These are phyloP conservation scores for Apocynum venetum DNA, from an alignment of 257 asterid species.

Conservation along the genomic window DNA sequence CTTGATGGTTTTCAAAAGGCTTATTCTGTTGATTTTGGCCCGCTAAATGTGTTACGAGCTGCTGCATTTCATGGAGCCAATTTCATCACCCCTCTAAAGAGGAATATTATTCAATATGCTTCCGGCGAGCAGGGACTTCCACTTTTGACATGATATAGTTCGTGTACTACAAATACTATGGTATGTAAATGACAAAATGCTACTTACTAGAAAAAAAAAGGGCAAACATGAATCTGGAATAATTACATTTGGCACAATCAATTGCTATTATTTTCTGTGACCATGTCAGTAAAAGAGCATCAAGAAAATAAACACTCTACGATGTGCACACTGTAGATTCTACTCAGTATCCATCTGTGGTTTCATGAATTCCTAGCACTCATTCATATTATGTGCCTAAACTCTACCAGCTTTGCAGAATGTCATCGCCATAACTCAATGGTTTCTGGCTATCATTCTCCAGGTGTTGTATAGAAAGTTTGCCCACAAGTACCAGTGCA, in stretches of 20 bases:
- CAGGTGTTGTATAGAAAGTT: not conserved
- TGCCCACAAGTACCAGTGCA: not conserved
- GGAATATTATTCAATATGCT: constrained; percentile 69
- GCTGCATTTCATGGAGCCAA: constrained; percentile 89
- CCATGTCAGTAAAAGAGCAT: not conserved
- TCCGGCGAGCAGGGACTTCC: constrained; percentile 76
- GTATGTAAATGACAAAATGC: not conserved
- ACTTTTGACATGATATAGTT: constrained; percentile 44
- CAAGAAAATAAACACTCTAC: not conserved
- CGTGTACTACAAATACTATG: not conserved
- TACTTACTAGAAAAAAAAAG: not conserved
- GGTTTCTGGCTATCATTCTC: not conserved
- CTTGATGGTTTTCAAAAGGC: constrained; percentile 95
- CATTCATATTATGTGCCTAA: not conserved
- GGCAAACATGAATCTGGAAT: not conserved
- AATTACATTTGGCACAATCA: not conserved
- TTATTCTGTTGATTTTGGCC: constrained; percentile 79
- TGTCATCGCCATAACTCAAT: not conserved
- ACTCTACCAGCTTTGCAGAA: not conserved
- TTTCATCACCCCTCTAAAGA: constrained; percentile 68
- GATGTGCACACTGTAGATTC: not conserved
- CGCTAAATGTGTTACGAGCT: constrained; percentile 69
- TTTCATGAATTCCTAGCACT: not conserved
- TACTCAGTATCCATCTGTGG: too few species aligned
- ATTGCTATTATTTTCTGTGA: not conserved